Conservation (phyloP, 2,329 filamentous ascomycete genomes). For the Magnaporthiopsis poae region DNA sequence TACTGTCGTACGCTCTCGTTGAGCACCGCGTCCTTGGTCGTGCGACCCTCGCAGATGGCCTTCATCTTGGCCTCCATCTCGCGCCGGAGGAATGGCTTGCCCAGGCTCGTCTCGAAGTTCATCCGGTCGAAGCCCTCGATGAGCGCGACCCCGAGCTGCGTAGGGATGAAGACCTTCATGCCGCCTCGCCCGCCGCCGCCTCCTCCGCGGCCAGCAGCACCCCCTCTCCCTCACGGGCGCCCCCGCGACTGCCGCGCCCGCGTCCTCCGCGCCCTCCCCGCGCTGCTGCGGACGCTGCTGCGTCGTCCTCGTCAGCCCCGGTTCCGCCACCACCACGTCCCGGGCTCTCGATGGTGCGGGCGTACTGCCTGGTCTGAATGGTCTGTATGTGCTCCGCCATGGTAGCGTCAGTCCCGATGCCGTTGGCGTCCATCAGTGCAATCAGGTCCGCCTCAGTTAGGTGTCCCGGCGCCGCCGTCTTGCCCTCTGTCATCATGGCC, state of each 20-base stretch:
- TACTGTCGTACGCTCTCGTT: conserved; percentile 80
- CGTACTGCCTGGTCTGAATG: conserved; percentile 84
- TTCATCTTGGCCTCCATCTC: conserved; percentile 98
- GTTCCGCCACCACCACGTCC: conserved; percentile 1
- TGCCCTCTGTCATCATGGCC: conserved; percentile 81
- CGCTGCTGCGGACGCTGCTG: conserved; percentile 12
- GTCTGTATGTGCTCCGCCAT: conserved; percentile 98
- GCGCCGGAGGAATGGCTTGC: conserved; percentile 91
- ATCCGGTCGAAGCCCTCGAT: conserved; percentile 93
- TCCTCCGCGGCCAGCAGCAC: conserved; percentile 32
- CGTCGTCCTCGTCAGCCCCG: conserved; percentile 1
- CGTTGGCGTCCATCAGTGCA: conserved; percentile 94
- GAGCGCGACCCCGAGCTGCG: conserved; percentile 78
- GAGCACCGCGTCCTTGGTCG: conserved; percentile 64
- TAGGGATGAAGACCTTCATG: conserved; percentile 84
- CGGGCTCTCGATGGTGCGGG: conserved; percentile 46
- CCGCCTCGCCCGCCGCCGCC: conserved; percentile 36
- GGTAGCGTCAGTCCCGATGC: conserved; percentile 94
- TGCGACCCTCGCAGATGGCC: conserved; percentile 82
- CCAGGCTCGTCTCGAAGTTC: conserved; percentile 82
- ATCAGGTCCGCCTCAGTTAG: conserved; percentile 93
- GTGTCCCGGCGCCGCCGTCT: conserved; percentile 74
- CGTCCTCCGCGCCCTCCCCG: conserved; percentile 25
- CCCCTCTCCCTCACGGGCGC: conserved; percentile 33
- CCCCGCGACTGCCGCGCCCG: conserved; percentile 25